Percentiles rank a stretch among this genome's conserved stretches.
Conservation (phyloP, 192 early-diverging fungal species). For the Coemansia sp. region DNA sequence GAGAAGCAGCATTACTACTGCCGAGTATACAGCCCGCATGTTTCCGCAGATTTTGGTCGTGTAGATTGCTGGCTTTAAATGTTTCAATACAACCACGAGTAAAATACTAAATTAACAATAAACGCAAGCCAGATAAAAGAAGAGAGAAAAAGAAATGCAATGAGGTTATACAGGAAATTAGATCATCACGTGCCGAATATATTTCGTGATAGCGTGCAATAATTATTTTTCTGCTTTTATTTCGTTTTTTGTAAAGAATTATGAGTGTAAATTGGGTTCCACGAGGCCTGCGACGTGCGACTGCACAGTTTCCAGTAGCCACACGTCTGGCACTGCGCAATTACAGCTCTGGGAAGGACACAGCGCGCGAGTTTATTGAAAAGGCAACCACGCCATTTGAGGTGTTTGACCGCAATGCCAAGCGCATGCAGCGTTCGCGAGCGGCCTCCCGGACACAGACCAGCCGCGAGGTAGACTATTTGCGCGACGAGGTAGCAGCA, state of each 20-base stretch:
- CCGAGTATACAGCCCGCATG: slow-evolving; percentile 1
- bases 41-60: neutral
- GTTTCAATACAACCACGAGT: neutral
- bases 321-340: neutral
- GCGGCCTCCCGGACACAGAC: slow-evolving; percentile 59
- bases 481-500: slow-evolving; percentile 87
- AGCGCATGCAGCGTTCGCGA: slow-evolving; percentile 76
- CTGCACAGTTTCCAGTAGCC: neutral
- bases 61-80: neutral
- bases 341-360: slow-evolving; percentile 37
- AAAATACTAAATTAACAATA: neutral
- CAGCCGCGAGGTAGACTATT: slow-evolving; percentile 81
- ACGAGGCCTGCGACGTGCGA: neutral
- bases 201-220: too few relatives aligned
- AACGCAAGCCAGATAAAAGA: neutral
- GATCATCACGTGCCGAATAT: neutral
- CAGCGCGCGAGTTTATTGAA: slow-evolving; percentile 43
- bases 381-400: slow-evolving; percentile 48
- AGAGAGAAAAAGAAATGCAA: neutral
- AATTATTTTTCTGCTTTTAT: too few relatives aligned
- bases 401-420: slow-evolving; percentile 81
- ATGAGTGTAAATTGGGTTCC: slow-evolving; percentile 1
- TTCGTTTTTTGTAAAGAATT: neutral
- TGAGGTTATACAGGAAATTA: neutral
- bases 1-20: slow-evolving; percentile 5